These are phyloP conservation scores for Coemansia sp. DNA, from an alignment of 192 early-diverging fungal species.

Conservation along the genomic window DNA sequence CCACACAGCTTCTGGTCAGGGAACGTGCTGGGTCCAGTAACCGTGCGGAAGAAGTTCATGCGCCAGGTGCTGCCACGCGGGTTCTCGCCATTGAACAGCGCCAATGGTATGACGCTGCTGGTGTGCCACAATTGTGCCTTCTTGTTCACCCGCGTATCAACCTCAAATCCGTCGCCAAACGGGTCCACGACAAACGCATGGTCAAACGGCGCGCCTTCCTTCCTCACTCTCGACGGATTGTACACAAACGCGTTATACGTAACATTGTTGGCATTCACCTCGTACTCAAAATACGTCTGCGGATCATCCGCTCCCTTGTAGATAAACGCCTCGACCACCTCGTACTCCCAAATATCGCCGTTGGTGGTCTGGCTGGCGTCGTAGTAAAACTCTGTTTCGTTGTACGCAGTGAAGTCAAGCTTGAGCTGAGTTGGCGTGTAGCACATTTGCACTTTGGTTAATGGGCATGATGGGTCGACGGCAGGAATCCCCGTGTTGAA, in stretches of 20 bases:
- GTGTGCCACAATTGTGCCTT: slow-evolving; percentile 25
- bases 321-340: slow-evolving; percentile 55
- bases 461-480: slow-evolving; percentile 24
- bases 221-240: slow-evolving; percentile 44
- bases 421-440: slow-evolving; percentile 42
- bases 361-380: slow-evolving; percentile 44
- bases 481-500: slow-evolving; percentile 40
- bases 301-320: slow-evolving; percentile 45
- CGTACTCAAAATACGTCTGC: slow-evolving; percentile 53
- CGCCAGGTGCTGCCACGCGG: slow-evolving; percentile 42
- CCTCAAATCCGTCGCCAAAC: slow-evolving; percentile 48
- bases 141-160: slow-evolving; percentile 38
- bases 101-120: slow-evolving; percentile 35
- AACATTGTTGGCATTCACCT: slow-evolving; percentile 51
- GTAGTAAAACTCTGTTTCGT: slow-evolving; percentile 46
- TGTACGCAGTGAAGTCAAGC: slow-evolving; percentile 39
- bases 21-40: slow-evolving; percentile 32
- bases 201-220: slow-evolving; percentile 43
- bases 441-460: slow-evolving; percentile 42
- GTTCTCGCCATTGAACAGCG: slow-evolving; percentile 52
- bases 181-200: slow-evolving; percentile 42
- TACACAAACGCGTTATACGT: slow-evolving; percentile 53
- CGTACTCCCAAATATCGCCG: slow-evolving; percentile 53
- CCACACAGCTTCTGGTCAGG: slow-evolving; percentile 54
- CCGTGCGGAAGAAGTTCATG: slow-evolving; percentile 56